Base-by-base conservation (phyloP, 768 basidiomycete species). In the Lyophyllum decastes region DNA sequence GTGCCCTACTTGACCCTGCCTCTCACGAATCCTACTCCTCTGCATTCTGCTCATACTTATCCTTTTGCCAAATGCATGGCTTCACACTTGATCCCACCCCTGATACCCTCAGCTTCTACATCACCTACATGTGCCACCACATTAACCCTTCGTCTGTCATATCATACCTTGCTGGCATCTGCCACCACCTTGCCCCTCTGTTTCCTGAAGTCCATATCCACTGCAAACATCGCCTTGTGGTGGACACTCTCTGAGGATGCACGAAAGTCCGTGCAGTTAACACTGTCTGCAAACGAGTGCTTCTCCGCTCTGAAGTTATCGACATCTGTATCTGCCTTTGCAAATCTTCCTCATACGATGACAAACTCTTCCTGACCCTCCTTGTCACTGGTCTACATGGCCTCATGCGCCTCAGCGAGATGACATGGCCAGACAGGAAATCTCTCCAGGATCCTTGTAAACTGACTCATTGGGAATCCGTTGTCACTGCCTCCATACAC, bases 321-420 rank as follows among this genome's bases (percentile, higher is more conserved):
- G 17, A n/a, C 25, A 21, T 26, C 17, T 50, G 45, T 24, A 16
- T 22, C 0, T n/a, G n/a, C n/a, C n/a, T n/a, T n/a, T n/a, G n/a
- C n/a, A 8, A 16, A 1, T 66, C 64, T 1, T 34, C 43, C 11
- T 2, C 35, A 17, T 64, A 71, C 33, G 58, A 72, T 38, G 67
- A 70, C 56, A 9, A 38, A 2, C 66, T 77, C 0, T 76, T 76
- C 46, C 17, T 66, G 0, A 52, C 70, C 2, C 49, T 69, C 17
- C 46, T 76, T 0, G 24, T 68, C 0, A 66, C 67, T 0, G 70
- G 72, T 0, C 76, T 76, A 59, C 73, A 0, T 12, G 35, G 11
- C 16, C 6, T 38, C 8, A 4, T 38, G 16, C 35, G 35, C 35
- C 35, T 38, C 16, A 70, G 72, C 0, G 68, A 76, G 48, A 52